These are phyloP conservation scores for Pyrenophora teres DNA, from an alignment of 2,329 filamentous ascomycete species.

Conservation along the genomic window DNA sequence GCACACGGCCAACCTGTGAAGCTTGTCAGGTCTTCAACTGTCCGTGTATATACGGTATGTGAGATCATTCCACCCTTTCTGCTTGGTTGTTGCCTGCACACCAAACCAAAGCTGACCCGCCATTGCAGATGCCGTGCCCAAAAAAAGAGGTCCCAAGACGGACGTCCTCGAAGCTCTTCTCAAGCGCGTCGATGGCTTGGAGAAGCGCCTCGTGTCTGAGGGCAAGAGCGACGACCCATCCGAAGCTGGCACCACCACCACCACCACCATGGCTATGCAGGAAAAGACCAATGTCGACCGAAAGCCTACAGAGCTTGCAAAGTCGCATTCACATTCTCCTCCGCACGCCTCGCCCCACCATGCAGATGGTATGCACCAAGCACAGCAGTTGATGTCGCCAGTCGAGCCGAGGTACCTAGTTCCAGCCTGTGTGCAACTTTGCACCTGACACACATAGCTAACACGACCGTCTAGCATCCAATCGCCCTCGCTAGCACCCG, in stretches of 20 bases:
- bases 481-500: conserved; percentile 58
- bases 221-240: conserved; percentile 51
- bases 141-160: conserved; percentile 88
- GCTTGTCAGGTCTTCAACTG: conserved; percentile 89
- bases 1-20: conserved; percentile 81
- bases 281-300: conserved; percentile 30
- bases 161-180: conserved; percentile 83
- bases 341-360: conserved; percentile 35
- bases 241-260: conserved; percentile 31
- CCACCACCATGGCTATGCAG: conserved; percentile 17
- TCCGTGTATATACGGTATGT: conserved; percentile 80
- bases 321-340: conserved; percentile 23
- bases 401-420: conserved; percentile 44
- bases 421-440: conserved; percentile 12
- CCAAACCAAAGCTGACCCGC: conserved; percentile 19
- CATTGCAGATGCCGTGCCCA: conserved; percentile 76
- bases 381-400: conserved; percentile 44
- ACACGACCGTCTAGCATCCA: conserved; percentile 33
- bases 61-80: conserved; percentile 1
- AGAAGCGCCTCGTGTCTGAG: conserved; percentile 71
- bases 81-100: conserved; percentile 5
- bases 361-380: conserved; percentile 29
- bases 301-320: conserved; percentile 23
- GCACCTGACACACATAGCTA: conserved; percentile 14
- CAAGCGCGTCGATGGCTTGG: conserved; percentile 83